These are phyloP conservation scores for Ogataea nonfermentans DNA, from an alignment of 805 yeast species.

Conservation along the genomic window DNA sequence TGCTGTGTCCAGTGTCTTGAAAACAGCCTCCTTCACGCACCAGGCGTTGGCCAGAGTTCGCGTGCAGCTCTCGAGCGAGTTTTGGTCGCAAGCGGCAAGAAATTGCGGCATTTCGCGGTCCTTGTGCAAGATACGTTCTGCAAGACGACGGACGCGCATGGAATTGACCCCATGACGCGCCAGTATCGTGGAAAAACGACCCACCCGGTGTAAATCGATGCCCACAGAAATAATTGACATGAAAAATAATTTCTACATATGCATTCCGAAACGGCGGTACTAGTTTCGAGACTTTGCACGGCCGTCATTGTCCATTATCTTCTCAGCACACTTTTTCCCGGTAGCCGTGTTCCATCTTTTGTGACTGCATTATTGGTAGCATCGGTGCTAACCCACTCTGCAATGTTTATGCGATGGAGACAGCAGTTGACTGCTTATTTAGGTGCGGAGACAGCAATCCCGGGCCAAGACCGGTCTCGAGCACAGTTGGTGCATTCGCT, in stretches of 20 bases:
- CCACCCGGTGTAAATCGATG: conserved; percentile 49
- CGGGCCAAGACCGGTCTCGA: conserved; percentile 19
- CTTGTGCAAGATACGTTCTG: conserved; percentile 51
- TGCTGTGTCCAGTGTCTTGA: conserved; percentile 49
- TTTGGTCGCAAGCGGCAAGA: conserved; percentile 5
- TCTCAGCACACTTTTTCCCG: conserved; percentile 23
- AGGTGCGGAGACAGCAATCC: conserved; percentile 5
- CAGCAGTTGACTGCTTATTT: conserved; percentile 10
- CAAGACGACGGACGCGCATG: conserved; percentile 37
- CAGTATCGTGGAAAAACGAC: conserved; percentile 47
- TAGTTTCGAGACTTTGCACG: conserved; percentile 31
- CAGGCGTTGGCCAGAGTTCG: conserved; percentile 55
- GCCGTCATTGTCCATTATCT: conserved; percentile 24
- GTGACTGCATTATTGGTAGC: conserved; percentile 31
- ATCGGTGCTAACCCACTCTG: conserved; percentile 28
- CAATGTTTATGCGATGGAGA: conserved; percentile 22
- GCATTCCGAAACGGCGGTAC: conserved; percentile 18
- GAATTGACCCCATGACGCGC: conserved; percentile 34
- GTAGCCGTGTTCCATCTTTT: conserved; percentile 21
- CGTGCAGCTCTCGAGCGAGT: conserved; percentile 30
- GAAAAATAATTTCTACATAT: conserved; percentile 1
- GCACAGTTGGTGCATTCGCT: conserved; percentile 39
- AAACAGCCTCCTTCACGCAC: conserved; percentile 77
- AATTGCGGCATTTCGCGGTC: conserved; percentile 40
- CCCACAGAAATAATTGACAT: conserved; percentile 36